Percentiles rank a stretch among this genome's conserved stretches.
These are phyloP conservation scores for Ceratobasidium sp. DNA, from an alignment of 1,284 basidiomycete species.

Conservation along the genomic window DNA sequence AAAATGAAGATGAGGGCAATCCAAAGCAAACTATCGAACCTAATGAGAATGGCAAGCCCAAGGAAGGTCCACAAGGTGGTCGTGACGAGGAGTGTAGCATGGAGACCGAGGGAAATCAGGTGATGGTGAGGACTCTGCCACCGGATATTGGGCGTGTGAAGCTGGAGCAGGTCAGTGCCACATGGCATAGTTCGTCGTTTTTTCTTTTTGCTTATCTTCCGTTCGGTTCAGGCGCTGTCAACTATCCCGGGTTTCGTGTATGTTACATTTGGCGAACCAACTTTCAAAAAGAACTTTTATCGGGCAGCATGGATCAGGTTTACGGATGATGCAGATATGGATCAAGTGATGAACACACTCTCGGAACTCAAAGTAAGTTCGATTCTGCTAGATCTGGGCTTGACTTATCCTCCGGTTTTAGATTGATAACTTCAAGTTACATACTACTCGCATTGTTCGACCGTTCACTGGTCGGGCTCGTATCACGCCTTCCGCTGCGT, in stretches of 20 bases:
- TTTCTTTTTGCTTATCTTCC: slow-evolving; percentile 23
- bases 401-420: slow-evolving; percentile 51
- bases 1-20: slow-evolving; percentile 61
- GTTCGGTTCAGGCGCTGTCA: slow-evolving; percentile 61
- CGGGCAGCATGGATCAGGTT: slow-evolving; percentile 92
- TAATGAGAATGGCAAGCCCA: slow-evolving; percentile 62
- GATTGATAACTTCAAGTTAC: slow-evolving; percentile 92
- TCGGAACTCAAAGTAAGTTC: slow-evolving; percentile 77
- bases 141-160: slow-evolving; percentile 86
- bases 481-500: slow-evolving; percentile 79
- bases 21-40: slow-evolving; percentile 53
- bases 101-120: slow-evolving; percentile 79
- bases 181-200: not conserved
- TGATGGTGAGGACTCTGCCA: slow-evolving; percentile 92
- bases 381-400: not conserved
- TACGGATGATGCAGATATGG: slow-evolving; percentile 80
- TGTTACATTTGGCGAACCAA: slow-evolving; percentile 86
- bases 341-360: slow-evolving; percentile 70
- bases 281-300: slow-evolving; percentile 88
- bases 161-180: slow-evolving; percentile 75
- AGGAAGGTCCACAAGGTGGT: slow-evolving; percentile 57
- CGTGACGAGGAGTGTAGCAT: slow-evolving; percentile 78
- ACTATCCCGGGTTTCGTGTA: slow-evolving; percentile 75
- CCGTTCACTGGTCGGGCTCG: slow-evolving; percentile 80
- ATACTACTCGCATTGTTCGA: slow-evolving; percentile 81